These are phyloP conservation scores for Calonectria multiphialidica DNA, from an alignment of 2,329 filamentous ascomycete genomes.

Conservation along the genomic window DNA sequence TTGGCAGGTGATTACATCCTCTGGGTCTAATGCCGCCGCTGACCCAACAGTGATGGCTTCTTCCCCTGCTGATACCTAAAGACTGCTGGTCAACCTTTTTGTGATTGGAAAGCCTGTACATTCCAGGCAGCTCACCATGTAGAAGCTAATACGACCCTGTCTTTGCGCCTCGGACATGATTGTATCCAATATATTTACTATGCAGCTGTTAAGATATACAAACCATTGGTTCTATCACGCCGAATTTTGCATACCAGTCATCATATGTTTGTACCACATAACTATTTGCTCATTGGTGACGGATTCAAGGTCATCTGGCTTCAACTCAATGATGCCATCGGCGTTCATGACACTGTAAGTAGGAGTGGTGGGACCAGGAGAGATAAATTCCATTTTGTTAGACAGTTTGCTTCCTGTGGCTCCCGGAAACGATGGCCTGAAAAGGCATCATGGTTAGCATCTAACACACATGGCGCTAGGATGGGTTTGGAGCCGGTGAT, in stretches of 20 bases:
- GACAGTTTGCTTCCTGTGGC: no score
- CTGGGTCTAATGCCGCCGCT: constrained; percentile 77
- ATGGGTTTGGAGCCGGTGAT: no score
- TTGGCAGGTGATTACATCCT: constrained; percentile 88
- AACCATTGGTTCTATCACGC: no score
- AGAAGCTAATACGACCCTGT: constrained; percentile 88
- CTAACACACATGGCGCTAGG: no score
- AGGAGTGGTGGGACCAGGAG: no score
- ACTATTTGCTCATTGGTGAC: not conserved
- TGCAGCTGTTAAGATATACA: not conserved
- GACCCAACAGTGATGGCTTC: constrained; percentile 90
- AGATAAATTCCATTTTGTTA: no score
- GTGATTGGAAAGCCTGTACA: no score
- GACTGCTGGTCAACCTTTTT: not conserved
- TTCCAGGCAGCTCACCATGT: constrained; percentile 80
- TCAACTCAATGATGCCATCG: constrained; percentile 2
- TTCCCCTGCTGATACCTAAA: constrained; percentile 72
- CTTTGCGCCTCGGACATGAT: constrained; percentile 95
- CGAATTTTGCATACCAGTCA: constrained; percentile 19
- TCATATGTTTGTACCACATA: constrained; percentile 24
- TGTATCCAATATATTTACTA: constrained; percentile 83
- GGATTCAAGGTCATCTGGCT: not conserved
- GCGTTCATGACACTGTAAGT: constrained; percentile 18
- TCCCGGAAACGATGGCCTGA: no score
- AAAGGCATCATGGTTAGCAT: no score